phyloP scores from a whole-genome alignment of 192 early-diverging fungal species.

The Ambispora gerdemannii region DNA sequence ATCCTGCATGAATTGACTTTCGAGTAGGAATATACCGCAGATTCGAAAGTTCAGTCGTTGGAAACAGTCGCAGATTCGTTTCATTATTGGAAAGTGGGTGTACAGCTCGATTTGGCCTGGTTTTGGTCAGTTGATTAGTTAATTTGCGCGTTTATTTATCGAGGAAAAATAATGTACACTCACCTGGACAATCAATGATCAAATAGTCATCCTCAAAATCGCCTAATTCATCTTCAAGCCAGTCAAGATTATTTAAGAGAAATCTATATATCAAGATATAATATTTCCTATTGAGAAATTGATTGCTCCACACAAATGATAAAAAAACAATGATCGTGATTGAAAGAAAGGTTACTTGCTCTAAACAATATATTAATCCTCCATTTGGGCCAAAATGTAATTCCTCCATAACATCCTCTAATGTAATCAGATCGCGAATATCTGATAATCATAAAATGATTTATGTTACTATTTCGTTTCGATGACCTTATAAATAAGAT shows the following conservation, averaged over 20 bases:
- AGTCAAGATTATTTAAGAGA: constrained; percentile 92
- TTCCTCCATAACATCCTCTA: constrained; percentile 98
- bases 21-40: constrained; percentile 91
- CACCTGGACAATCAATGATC: constrained; percentile 91
- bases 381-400: constrained; percentile 97
- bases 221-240: constrained; percentile 91
- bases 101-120: constrained; percentile 95
- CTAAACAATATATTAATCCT: constrained; percentile 93
- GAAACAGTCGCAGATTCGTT: constrained; percentile 67
- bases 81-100: constrained; percentile 97
- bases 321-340: no score
- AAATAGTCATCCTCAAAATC: constrained; percentile 94
- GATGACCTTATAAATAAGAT: not conserved
- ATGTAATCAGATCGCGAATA: constrained; percentile 92
- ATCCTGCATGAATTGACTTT: constrained; percentile 95
- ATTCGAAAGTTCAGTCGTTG: constrained; percentile 75
- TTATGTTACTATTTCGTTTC: not conserved
- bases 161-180: not conserved
- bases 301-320: no score
- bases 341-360: no score
- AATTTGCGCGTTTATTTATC: constrained; percentile 12
- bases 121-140: not conserved
- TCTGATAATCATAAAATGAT: constrained; percentile 47
- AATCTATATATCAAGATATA: no score
- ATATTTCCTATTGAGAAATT: no score